Evolutionary conservation across 2,329 filamentous ascomycete species (phyloP).

Genomic region (Paraconiothyrium sp.): DNA sequence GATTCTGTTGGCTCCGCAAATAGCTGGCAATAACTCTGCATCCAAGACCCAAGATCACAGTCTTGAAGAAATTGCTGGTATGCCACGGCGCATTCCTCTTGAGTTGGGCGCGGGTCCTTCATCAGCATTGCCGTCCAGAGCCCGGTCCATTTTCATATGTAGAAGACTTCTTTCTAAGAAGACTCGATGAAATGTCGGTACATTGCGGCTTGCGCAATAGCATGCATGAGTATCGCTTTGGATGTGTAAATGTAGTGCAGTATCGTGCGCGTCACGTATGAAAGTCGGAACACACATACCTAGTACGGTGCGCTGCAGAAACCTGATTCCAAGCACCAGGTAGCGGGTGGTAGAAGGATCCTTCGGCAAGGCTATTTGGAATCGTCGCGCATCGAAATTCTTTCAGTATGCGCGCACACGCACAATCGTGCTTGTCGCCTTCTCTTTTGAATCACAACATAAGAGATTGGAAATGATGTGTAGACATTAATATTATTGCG

Average conservation of each 20-base stretch:
- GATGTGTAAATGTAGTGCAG: not conserved
- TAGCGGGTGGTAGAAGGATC: conserved; percentile 15
- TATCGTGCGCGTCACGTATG: not conserved
- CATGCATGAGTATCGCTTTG: not conserved
- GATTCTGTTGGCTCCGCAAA: conserved; percentile 6
- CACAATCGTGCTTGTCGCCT: not conserved
- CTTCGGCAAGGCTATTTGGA: conserved; percentile 5
- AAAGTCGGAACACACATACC: not conserved
- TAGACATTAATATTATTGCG: not conserved
- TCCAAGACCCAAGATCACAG: not conserved
- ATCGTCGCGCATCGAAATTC: not conserved
- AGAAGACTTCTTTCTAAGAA: not conserved
- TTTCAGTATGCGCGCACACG: not conserved
- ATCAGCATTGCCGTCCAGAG: conserved; percentile 1
- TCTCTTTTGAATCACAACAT: not conserved
- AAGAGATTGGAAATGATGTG: not conserved
- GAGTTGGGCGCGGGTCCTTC: not conserved
- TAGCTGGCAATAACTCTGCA: not conserved
- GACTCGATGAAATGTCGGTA: not conserved
- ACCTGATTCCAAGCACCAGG: conserved; percentile 20
- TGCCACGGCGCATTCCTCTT: not conserved
- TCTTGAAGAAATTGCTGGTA: not conserved
- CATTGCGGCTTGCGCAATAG: not conserved
- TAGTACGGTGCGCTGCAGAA: conserved; percentile 1
- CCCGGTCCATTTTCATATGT: not conserved